A percentile compares a stretch with the other conserved stretches of the same genome.
These are phyloP conservation scores for Dacryopinax spathularia DNA, from an alignment of 768 basidiomycete species.

Conservation along the genomic window DNA sequence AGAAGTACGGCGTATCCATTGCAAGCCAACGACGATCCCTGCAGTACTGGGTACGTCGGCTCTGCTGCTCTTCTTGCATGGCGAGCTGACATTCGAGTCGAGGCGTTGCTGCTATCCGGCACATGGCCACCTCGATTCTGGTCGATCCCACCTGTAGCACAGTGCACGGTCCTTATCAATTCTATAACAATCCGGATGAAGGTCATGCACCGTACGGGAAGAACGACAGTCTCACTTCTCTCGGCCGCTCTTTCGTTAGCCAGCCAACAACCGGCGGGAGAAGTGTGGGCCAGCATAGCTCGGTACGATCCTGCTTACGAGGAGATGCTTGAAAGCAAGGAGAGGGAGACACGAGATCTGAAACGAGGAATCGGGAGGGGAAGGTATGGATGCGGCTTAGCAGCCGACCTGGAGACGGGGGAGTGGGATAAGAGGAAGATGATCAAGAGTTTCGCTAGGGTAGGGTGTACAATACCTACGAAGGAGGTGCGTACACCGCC, in stretches of 20 bases:
- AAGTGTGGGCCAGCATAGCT: constrained; percentile 61
- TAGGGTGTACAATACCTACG: constrained; percentile 30
- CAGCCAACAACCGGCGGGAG: constrained; percentile 22
- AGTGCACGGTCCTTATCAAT: constrained; percentile 15
- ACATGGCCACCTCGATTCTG: constrained; percentile 42
- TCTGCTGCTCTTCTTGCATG: neutral
- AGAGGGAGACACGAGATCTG: constrained; percentile 35
- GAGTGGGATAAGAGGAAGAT: constrained; percentile 66
- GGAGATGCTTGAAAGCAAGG: constrained; percentile 46
- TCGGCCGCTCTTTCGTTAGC: neutral
- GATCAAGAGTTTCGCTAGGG: constrained; percentile 57
- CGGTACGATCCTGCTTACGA: constrained; percentile 64
- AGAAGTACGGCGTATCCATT: constrained; percentile 53
- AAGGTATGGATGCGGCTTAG: constrained; percentile 19
- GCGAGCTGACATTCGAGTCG: constrained; percentile 6
- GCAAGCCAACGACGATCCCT: constrained; percentile 70
- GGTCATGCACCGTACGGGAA: constrained; percentile 15
- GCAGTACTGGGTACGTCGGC: constrained; percentile 43
- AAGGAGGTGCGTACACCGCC: constrained; percentile 29
- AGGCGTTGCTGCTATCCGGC: constrained; percentile 40
- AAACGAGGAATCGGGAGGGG: constrained; percentile 26
- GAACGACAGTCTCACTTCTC: constrained; percentile 19
- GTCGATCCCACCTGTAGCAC: constrained; percentile 17
- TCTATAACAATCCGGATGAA: constrained; percentile 17
- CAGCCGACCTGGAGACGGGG: constrained; percentile 36